These are phyloP conservation scores for Neurospora sp. DNA, from an alignment of 495 filamentous ascomycete species.

Conservation along the genomic window DNA sequence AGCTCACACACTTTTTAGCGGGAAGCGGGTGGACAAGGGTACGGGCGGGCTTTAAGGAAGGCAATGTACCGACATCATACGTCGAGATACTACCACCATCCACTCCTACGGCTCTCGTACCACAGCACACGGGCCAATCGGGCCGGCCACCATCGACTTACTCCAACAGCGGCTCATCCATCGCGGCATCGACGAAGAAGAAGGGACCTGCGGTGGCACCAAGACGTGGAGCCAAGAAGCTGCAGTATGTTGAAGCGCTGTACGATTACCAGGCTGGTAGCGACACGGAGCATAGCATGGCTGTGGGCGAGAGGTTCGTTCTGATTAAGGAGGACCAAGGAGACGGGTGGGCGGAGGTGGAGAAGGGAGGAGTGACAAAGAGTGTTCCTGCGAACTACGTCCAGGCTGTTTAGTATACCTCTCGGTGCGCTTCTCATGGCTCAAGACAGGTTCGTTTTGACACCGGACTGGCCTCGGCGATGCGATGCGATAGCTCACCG, in stretches of 20 bases:
- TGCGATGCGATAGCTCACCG: not conserved
- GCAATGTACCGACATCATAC: constrained; percentile 81
- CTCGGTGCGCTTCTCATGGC: not conserved
- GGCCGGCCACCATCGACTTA: constrained; percentile 55
- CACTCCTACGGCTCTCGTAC: constrained; percentile 45
- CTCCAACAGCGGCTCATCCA: constrained; percentile 69
- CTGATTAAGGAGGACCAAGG: constrained; percentile 73
- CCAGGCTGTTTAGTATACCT: constrained; percentile 48
- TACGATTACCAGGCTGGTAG: constrained; percentile 85
- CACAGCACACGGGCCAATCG: constrained; percentile 43
- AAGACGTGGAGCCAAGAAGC: constrained; percentile 82
- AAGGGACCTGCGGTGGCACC: constrained; percentile 91
- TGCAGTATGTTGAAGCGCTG: constrained; percentile 87
- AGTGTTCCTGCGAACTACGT: constrained; percentile 94
- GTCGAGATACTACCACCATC: constrained; percentile 27
- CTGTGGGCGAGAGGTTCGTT: constrained; percentile 85
- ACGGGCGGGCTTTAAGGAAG: constrained; percentile 55
- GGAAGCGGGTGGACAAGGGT: constrained; percentile 88
- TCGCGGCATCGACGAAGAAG: constrained; percentile 55
- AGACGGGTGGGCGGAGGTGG: constrained; percentile 95
- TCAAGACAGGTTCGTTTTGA: not conserved
- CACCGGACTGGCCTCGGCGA: not conserved
- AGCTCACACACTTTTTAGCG: constrained; percentile 41
- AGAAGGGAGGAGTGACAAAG: constrained; percentile 78
- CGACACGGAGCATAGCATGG: constrained; percentile 81